phyloP scores from a whole-genome alignment of 169 alveolate species.

The Cryptosporidium sp. region DNA sequence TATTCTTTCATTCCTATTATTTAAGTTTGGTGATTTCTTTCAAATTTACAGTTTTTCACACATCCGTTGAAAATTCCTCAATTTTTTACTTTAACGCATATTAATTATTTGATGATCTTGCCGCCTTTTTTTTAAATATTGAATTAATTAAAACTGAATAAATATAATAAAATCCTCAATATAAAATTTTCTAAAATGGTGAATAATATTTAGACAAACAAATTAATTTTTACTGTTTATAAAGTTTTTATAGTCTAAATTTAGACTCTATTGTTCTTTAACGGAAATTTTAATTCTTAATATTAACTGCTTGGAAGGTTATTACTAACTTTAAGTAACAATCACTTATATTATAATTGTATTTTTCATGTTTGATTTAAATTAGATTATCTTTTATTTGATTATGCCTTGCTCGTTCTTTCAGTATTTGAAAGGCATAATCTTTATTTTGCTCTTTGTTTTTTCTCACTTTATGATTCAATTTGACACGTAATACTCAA shows the following conservation, averaged over 20 bases:
- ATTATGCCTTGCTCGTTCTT: too few species aligned
- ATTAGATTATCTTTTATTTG: too few species aligned
- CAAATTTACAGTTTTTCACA: slow-evolving; percentile 7
- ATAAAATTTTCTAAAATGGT: not conserved
- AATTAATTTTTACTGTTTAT: not conserved
- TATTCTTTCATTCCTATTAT: not conserved
- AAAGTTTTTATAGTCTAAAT: not conserved
- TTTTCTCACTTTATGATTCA: too few species aligned
- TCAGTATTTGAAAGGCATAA: too few species aligned
- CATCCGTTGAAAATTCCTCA: not conserved
- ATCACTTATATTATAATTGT: too few species aligned
- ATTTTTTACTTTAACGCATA: slow-evolving; percentile 51
- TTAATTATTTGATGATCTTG: slow-evolving; percentile 70
- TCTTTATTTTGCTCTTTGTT: not conserved
- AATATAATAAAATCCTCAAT: not conserved
- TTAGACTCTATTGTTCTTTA: not conserved
- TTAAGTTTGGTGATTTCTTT: not conserved
- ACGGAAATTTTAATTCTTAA: too few species aligned
- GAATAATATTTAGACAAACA: not conserved
- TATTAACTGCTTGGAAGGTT: too few species aligned
- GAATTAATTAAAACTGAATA: not conserved
- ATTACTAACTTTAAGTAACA: too few species aligned
- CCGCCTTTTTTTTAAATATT: slow-evolving; percentile 25
- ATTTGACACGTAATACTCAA: not conserved
- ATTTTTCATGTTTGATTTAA: not conserved